phyloP scores from a whole-genome alignment of 2,329 filamentous ascomycete genomes.

The Fusarium bulbicola region DNA sequence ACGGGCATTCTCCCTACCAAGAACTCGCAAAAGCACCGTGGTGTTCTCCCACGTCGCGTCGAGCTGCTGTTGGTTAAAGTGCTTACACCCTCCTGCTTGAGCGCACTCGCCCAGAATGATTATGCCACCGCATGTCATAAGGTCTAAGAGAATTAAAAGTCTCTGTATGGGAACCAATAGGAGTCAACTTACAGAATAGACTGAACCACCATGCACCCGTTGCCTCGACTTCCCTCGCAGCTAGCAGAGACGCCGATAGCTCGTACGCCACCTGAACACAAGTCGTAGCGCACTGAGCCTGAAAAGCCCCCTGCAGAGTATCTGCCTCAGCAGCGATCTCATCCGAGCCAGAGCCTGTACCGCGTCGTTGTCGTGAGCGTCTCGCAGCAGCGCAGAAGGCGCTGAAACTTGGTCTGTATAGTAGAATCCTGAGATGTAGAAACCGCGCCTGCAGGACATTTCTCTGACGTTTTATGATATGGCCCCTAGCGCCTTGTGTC shows the following conservation, averaged over 20 bases:
- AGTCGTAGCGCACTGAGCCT: neutral
- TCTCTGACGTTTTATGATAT: neutral
- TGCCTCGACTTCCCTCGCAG: neutral
- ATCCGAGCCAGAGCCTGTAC: neutral
- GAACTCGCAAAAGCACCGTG: accelerated
- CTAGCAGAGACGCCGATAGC: neutral
- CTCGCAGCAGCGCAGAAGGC: neutral
- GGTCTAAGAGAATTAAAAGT: neutral
- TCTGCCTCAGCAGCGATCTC: too few relatives aligned
- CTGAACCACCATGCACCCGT: constrained; percentile 10
- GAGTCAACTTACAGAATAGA: too few relatives aligned
- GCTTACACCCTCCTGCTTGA: neutral
- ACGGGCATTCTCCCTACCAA: neutral
- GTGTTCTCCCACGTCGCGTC: constrained; percentile 9
- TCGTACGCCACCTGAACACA: neutral
- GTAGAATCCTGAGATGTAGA: neutral
- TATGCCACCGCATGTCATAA: neutral
- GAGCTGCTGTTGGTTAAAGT: neutral
- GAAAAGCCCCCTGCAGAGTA: neutral
- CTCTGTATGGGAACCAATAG: too few relatives aligned
- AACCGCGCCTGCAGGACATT: neutral
- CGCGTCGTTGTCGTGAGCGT: accelerated
- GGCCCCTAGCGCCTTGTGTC: neutral
- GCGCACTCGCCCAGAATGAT: neutral
- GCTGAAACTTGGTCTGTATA: neutral